These are phyloP conservation scores for Trichoderma asperellum DNA, from an alignment of 2,329 filamentous ascomycete species.

Conservation along the genomic window DNA sequence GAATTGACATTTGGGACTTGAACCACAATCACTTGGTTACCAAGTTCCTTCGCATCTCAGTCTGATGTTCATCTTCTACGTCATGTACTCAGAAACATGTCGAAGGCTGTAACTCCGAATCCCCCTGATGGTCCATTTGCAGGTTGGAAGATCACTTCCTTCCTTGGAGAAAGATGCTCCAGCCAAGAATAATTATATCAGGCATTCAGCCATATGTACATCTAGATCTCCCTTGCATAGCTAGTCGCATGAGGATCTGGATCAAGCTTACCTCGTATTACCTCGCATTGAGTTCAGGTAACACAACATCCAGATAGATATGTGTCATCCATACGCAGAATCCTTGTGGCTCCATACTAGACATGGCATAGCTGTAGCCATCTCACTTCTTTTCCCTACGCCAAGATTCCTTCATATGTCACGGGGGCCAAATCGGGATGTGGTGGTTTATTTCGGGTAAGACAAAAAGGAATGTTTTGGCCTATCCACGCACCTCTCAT, in stretches of 20 bases:
- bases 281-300: neutral
- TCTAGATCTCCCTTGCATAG: neutral
- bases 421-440: neutral
- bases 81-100: neutral
- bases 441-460: neutral
- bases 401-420: conserved; percentile 15
- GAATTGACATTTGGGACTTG: neutral
- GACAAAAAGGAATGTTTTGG: neutral
- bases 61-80: neutral
- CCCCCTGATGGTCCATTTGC: neutral
- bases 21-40: neutral
- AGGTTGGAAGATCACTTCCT: neutral
- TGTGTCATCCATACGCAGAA: neutral
- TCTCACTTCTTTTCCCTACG: neutral
- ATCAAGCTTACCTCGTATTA: neutral
- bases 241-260: neutral
- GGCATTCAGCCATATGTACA: neutral
- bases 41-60: neutral
- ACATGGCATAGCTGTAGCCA: neutral
- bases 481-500: neutral
- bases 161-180: neutral
- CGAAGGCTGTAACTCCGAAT: neutral
- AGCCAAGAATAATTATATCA: neutral
- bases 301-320: neutral
- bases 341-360: neutral